These are phyloP conservation scores for Cairneyella variabilis DNA, from an alignment of 495 filamentous ascomycete genomes.

Conservation along the genomic window DNA sequence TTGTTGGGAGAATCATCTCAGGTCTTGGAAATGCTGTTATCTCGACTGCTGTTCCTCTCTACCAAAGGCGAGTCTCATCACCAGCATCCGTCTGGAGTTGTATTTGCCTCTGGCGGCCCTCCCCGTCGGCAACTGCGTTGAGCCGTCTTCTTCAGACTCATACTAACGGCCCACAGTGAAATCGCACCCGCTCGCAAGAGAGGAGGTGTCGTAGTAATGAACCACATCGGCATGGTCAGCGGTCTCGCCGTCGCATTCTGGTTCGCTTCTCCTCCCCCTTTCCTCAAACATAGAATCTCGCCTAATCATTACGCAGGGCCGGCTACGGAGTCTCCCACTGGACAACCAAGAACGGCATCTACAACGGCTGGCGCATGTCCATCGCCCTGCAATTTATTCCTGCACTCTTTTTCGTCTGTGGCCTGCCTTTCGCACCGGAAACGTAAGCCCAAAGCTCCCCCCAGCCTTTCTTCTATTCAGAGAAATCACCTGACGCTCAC, in stretches of 20 bases:
- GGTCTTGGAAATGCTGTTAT: slow-evolving; percentile 49
- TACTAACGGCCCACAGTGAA: slow-evolving; percentile 35
- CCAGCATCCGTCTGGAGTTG: no score
- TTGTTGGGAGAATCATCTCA: slow-evolving; percentile 46
- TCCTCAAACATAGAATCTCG: not conserved
- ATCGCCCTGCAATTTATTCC: slow-evolving; percentile 43
- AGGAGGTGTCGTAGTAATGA: slow-evolving; percentile 52
- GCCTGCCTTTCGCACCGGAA: slow-evolving; percentile 32
- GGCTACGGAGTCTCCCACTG: slow-evolving; percentile 35
- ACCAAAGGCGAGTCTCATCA: slow-evolving; percentile 43
- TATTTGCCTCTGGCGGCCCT: no score
- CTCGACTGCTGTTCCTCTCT: slow-evolving; percentile 52
- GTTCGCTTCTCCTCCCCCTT: slow-evolving; percentile 26
- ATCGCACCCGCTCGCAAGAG: slow-evolving; percentile 47
- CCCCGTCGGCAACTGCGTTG: no score
- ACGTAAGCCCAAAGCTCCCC: slow-evolving; percentile 10
- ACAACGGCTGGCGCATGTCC: slow-evolving; percentile 43
- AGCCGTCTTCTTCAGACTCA: no score
- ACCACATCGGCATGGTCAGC: slow-evolving; percentile 52
- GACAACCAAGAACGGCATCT: slow-evolving; percentile 40
- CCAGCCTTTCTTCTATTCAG: not conserved
- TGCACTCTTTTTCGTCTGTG: slow-evolving; percentile 36
- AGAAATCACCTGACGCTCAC: not conserved
- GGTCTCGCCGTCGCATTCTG: slow-evolving; percentile 51
- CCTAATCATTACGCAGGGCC: no score